Evolutionary conservation across 306 rosid species (phyloP).

Genomic region (Vicia faba): DNA sequence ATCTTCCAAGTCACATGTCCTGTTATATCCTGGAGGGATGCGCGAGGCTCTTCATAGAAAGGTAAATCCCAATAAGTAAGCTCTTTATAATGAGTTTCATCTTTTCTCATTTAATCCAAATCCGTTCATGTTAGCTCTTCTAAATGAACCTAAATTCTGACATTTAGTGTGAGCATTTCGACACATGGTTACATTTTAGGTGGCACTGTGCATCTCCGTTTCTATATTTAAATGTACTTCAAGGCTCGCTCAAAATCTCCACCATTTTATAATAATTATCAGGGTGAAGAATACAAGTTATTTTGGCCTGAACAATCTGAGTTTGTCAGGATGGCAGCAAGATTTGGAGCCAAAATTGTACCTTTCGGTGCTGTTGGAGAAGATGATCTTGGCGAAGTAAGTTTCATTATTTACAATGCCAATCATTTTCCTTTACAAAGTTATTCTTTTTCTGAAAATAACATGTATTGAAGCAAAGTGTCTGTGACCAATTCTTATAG

Average conservation of each 20-base stretch:
- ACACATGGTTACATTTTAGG: slow-evolving; percentile 24
- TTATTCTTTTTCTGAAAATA: slow-evolving; percentile 22
- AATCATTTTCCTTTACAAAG: slow-evolving; percentile 16
- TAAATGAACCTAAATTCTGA: background rate
- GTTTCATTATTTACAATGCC: slow-evolving; percentile 28
- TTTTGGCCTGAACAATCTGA: slow-evolving; percentile 95
- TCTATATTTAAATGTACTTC: slow-evolving; percentile 16
- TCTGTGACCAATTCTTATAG: background rate
- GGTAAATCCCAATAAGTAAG: slow-evolving; percentile 47
- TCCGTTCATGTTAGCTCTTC: slow-evolving; percentile 1
- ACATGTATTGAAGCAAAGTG: slow-evolving; percentile 15
- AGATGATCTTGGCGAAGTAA: slow-evolving; percentile 82
- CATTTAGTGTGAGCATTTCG: slow-evolving; percentile 3
- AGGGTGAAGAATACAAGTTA: slow-evolving; percentile 93
- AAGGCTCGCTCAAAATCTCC: slow-evolving; percentile 13
- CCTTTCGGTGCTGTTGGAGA: slow-evolving; percentile 94
- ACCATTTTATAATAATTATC: slow-evolving; percentile 30
- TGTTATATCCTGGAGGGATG: slow-evolving; percentile 91
- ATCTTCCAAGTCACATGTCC: slow-evolving; percentile 77
- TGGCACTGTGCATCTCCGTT: background rate
- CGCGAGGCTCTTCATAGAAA: slow-evolving; percentile 96
- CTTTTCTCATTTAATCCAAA: slow-evolving; percentile 12
- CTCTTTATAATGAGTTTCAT: slow-evolving; percentile 20
- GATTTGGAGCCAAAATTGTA: slow-evolving; percentile 92
- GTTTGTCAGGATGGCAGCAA: slow-evolving; percentile 93